Evolutionary conservation across 2,329 filamentous ascomycete genomes (phyloP).

Genomic region (Cladosporium sp.): DNA sequence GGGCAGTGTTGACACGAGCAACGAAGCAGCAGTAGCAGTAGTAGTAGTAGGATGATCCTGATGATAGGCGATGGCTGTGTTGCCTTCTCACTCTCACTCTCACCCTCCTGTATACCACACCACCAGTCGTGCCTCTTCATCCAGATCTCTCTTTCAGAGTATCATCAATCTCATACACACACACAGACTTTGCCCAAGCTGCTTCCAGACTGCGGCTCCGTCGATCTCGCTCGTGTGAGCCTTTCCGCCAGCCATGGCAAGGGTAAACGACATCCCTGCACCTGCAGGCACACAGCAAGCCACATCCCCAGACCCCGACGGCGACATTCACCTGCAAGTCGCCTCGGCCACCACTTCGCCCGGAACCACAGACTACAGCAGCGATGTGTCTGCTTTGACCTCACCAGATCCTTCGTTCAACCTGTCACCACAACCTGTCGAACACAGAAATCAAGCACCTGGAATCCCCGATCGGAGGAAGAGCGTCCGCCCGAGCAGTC

Average conservation of each 20-base stretch:
- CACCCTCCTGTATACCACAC: not conserved
- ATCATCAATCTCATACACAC: not conserved
- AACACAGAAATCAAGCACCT: conserved; percentile 23
- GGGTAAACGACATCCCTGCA: not conserved
- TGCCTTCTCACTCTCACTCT: too few relatives aligned
- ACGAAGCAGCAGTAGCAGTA: not conserved
- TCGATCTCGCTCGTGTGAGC: conserved; percentile 12
- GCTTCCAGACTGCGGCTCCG: conserved; percentile 1
- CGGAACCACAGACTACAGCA: not conserved
- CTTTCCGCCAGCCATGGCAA: conserved; percentile 7
- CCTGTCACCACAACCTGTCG: not conserved
- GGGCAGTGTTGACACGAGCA: not conserved
- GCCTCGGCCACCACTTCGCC: conserved; percentile 2
- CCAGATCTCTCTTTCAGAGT: not conserved
- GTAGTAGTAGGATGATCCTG: not conserved
- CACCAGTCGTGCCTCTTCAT: not conserved
- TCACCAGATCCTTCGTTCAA: conserved; percentile 4
- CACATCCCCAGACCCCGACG: conserved; percentile 1
- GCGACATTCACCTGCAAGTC: not conserved
- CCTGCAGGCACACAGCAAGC: not conserved
- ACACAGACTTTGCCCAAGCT: not conserved
- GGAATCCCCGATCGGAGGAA: conserved; percentile 26
- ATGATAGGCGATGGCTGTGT: not conserved
- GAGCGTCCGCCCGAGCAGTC: conserved; percentile 17
- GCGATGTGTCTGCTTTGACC: conserved; percentile 5